phyloP scores from a whole-genome alignment of 1,284 basidiomycete genomes.

The Ceratobasidium sp. region DNA sequence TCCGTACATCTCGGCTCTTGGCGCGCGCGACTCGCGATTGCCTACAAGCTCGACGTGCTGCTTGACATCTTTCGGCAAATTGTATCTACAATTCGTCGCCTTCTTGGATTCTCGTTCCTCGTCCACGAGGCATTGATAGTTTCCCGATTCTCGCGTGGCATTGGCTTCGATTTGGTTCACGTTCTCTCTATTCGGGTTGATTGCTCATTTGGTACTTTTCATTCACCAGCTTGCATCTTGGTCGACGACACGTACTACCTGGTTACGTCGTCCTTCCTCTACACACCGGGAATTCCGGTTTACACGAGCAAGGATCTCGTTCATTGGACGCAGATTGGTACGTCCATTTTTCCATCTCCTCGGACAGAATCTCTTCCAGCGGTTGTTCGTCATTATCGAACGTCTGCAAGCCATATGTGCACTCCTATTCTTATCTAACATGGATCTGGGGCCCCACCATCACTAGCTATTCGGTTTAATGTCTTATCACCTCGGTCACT shows the following conservation, averaged over 20 bases:
- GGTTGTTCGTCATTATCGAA: neutral
- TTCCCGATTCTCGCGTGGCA: slow-evolving; percentile 4
- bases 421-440: neutral
- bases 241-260: slow-evolving; percentile 42
- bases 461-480: neutral
- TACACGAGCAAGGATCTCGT: slow-evolving; percentile 41
- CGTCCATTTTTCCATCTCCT: slow-evolving; percentile 10
- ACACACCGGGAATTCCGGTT: slow-evolving; percentile 40
- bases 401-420: neutral
- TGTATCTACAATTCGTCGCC: neutral
- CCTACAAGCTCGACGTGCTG: neutral
- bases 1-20: neutral
- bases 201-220: neutral
- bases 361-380: neutral
- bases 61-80: neutral
- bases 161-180: neutral
- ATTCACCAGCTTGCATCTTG: slow-evolving; percentile 37
- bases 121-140: neutral
- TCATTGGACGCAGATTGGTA: slow-evolving; percentile 39
- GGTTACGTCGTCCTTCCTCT: slow-evolving; percentile 41
- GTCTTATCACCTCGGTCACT: neutral
- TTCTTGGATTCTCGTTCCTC: neutral
- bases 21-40: neutral
- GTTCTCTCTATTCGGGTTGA: neutral
- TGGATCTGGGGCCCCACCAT: neutral